phyloP scores from a whole-genome alignment of 805 yeast genomes.

The Starmera caribaea region DNA sequence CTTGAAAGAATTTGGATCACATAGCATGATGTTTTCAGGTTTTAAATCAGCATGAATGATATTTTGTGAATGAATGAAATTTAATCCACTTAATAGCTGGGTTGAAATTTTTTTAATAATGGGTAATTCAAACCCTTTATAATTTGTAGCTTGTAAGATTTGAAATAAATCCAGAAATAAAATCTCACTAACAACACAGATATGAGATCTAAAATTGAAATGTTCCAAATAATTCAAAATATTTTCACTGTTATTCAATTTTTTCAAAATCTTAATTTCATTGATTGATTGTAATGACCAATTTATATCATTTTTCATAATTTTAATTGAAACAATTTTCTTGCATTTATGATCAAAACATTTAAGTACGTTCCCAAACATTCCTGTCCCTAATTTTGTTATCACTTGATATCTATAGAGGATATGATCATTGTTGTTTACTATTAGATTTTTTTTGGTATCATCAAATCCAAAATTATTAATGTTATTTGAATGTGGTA shows the following conservation, averaged over 20 bases:
- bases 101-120: constrained; percentile 35
- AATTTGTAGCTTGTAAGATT: constrained; percentile 37
- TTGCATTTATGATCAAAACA: constrained; percentile 59
- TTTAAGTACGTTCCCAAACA: constrained; percentile 71
- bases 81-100: constrained; percentile 51
- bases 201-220: constrained; percentile 72
- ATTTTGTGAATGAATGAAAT: constrained; percentile 43
- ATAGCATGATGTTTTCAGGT: constrained; percentile 72
- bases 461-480: constrained; percentile 70
- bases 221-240: constrained; percentile 55
- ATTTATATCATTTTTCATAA: constrained; percentile 62
- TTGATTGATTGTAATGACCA: constrained; percentile 72
- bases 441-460: constrained; percentile 47
- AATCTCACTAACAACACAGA: constrained; percentile 72
- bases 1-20: constrained; percentile 30
- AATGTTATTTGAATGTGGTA: constrained; percentile 21
- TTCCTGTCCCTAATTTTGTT: constrained; percentile 59
- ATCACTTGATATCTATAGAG: constrained; percentile 63
- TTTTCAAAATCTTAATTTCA: constrained; percentile 60
- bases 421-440: constrained; percentile 56
- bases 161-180: constrained; percentile 61
- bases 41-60: constrained; percentile 81
- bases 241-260: constrained; percentile 20
- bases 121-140: constrained; percentile 36
- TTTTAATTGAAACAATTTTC: constrained; percentile 58